Conservation (phyloP, 2,329 filamentous ascomycete genomes). For the Rhynchosporium secalis region DNA sequence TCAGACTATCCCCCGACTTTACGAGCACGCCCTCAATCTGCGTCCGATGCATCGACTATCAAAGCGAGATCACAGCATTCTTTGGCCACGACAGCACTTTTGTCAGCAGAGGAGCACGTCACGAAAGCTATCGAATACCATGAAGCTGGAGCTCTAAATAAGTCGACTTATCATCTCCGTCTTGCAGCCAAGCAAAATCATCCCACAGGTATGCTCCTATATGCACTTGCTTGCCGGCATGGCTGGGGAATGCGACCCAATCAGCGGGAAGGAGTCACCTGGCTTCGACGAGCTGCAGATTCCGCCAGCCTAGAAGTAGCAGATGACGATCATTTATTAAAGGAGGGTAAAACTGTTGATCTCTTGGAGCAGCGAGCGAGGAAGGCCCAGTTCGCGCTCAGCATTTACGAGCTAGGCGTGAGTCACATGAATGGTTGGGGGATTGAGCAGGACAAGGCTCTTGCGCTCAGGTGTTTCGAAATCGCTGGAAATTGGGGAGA, state of each 20-base stretch:
- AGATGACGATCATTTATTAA: conserved; percentile 69
- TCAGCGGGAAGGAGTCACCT: conserved; percentile 83
- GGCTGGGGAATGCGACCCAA: conserved; percentile 98
- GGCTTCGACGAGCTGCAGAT: conserved; percentile 90
- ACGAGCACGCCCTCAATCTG: conserved; percentile 37
- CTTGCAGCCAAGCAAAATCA: conserved; percentile 83
- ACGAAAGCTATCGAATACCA: conserved; percentile 88
- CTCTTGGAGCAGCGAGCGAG: conserved; percentile 74
- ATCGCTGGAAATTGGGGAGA: conserved; percentile 96
- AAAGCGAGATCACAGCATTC: conserved; percentile 51
- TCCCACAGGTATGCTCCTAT: conserved; percentile 93
- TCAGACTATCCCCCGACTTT: conserved; percentile 42
- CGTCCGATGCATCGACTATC: conserved; percentile 38
- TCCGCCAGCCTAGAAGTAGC: conserved; percentile 78
- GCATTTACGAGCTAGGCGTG: conserved; percentile 93
- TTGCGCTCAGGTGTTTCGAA: conserved; percentile 91
- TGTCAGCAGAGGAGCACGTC: conserved; percentile 85
- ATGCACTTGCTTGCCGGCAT: conserved; percentile 90
- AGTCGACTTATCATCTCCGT: conserved; percentile 94
- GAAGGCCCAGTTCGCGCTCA: conserved; percentile 90
- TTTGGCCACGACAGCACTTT: conserved; percentile 59
- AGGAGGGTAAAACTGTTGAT: conserved; percentile 65
- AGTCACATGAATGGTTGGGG: conserved; percentile 99
- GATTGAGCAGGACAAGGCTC: conserved; percentile 83
- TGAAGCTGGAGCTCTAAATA: conserved; percentile 81